Evolutionary conservation across 352 stramenopile species (phyloP), one percentile per base, ranked within the genome.

Genomic region (Globisporangium spiculum): DNA sequence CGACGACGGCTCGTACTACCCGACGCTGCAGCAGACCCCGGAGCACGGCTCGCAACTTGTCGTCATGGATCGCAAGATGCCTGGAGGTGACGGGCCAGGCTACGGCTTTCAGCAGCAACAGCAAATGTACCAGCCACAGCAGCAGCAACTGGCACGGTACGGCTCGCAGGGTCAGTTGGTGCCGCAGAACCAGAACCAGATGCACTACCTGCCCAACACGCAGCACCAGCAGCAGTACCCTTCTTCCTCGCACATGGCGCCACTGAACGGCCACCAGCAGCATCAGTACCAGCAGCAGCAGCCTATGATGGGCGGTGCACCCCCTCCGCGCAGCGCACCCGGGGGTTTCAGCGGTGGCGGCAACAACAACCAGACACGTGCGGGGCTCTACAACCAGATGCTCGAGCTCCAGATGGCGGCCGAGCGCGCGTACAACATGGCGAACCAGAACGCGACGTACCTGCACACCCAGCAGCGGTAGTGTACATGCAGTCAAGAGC

Each of bases 351-450:
- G 41, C 41, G 14, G 41, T 54, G 72, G 57, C 56, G 59, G 56
- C 63, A 67, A 22, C 57, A 54, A 9, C 57, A 73, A 38, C 22
- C 59, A 66, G 41, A 48, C 56, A 20, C 84, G 83, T 24, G 73
- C 80, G 67, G 82, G 72, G 14, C 75, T 92, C 8, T 92, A 92
- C 75, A 90, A 91, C 67, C 81, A 92, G 65, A 91, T 92, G 84
- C 71, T 91, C 32, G 82, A 90, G 67, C 71, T 92, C 63, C 84
- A 90, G 60, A 81, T 91, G 71, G 72, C 85, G 32, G 82, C 84
- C 34, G 84, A 92, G 66, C 71, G 66, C 20, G 78, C 83, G 22
- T 90, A 92, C 75, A 87, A 89, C 63, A 68, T 91, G 58, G 81
- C 83, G 16, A 92, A 88, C 73, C 84, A 90, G 65, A 91, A 92